These are phyloP conservation scores for Lactarius indigo DNA, from an alignment of 768 basidiomycete species.

Conservation along the genomic window DNA sequence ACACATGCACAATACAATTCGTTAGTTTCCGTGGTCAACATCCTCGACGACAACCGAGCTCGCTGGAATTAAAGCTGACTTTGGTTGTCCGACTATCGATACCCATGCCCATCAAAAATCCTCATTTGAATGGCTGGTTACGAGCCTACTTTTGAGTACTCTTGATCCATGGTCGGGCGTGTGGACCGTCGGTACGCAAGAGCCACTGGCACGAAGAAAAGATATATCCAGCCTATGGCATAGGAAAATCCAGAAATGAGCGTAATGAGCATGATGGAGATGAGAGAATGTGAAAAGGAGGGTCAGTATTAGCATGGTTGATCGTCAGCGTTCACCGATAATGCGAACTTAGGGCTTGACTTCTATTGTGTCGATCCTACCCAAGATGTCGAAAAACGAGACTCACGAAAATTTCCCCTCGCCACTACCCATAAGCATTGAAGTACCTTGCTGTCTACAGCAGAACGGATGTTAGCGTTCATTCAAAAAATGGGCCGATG, in stretches of 20 bases:
- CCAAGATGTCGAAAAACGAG: constrained; percentile 14
- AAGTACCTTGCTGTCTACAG: not conserved
- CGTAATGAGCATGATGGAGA: constrained; percentile 1
- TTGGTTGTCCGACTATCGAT: not conserved
- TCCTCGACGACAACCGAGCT: not conserved
- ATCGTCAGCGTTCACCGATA: constrained; percentile 68
- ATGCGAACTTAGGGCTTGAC: constrained; percentile 78
- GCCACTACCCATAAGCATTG: too few species aligned
- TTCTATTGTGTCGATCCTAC: constrained; percentile 75
- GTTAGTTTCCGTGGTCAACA: not conserved
- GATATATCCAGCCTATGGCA: not conserved
- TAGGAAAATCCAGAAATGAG: constrained; percentile 2
- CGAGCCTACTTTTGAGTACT: too few species aligned
- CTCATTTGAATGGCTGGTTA: too few species aligned
- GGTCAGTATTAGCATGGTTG: constrained; percentile 88
- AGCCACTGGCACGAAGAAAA: too few species aligned
- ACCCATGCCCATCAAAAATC: not conserved
- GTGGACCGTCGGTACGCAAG: not conserved
- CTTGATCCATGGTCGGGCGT: too few species aligned
- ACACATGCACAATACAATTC: not conserved
- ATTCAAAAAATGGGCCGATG: not conserved
- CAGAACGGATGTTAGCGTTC: not conserved
- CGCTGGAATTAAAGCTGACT: not conserved
- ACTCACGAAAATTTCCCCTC: constrained; percentile 35
- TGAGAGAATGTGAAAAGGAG: constrained; percentile 30